Evolutionary conservation across 352 stramenopile species (phyloP).

Genomic region (Globisporangium polare): DNA sequence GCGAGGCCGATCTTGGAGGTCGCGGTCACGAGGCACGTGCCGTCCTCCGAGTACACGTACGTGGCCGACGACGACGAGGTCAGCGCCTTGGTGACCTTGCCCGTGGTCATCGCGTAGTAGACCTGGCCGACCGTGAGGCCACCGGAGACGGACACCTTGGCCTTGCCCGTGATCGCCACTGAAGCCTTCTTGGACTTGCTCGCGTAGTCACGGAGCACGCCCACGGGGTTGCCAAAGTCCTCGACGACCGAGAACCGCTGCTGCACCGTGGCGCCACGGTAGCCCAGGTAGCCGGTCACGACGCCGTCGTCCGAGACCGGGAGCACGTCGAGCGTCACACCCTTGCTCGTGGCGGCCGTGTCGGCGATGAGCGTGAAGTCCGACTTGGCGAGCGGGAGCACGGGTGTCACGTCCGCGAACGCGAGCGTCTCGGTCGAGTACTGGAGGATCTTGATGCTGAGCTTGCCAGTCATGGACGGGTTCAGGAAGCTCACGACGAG

Average conservation of each 20-base stretch:
- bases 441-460: conserved; percentile 42
- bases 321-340: conserved; percentile 42
- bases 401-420: conserved; percentile 46
- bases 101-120: conserved; percentile 63
- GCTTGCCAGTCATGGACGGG: conserved; percentile 33
- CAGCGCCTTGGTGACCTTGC: conserved; percentile 25
- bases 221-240: conserved; percentile 36
- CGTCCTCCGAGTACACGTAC: conserved; percentile 31
- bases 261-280: conserved; percentile 25
- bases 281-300: conserved; percentile 40
- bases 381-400: conserved; percentile 31
- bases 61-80: conserved; percentile 22
- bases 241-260: conserved; percentile 49
- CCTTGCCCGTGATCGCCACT: conserved; percentile 33
- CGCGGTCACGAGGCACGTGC: conserved; percentile 40
- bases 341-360: conserved; percentile 2
- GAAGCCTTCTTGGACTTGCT: conserved; percentile 18
- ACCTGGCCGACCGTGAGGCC: conserved; percentile 24
- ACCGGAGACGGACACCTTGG: conserved; percentile 28
- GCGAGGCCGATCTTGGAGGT: conserved; percentile 54
- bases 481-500: conserved; percentile 68
- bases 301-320: conserved; percentile 42
- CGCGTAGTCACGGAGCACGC: conserved; percentile 38
- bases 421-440: conserved; percentile 37
- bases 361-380: conserved; percentile 31